Conservation (phyloP, 2,329 filamentous ascomycete genomes). For the Aspergillus flavus region DNA sequence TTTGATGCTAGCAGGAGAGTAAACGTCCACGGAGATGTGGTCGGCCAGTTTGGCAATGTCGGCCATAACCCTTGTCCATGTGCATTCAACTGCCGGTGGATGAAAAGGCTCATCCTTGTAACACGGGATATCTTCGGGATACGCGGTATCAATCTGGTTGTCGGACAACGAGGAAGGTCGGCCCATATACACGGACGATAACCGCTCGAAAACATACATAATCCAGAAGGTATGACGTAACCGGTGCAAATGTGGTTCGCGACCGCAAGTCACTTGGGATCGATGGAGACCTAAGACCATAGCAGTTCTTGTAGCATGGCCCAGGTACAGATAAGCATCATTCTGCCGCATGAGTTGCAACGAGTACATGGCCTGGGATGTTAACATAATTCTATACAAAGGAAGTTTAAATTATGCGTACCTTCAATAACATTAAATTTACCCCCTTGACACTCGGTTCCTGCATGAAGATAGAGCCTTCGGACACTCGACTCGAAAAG, state of each 20-base stretch:
- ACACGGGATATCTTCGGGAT: conserved; percentile 15
- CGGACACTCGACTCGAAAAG: conserved; percentile 12
- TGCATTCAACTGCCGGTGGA: conserved; percentile 8
- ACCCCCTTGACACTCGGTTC: conserved; percentile 13
- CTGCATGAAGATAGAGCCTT: conserved; percentile 16
- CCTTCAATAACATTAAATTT: conserved; percentile 19
- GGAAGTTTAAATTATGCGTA: background rate
- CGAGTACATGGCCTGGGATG: conserved; percentile 17
- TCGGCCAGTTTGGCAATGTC: conserved; percentile 17
- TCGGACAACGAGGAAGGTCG: conserved; percentile 17
- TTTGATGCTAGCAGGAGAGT: conserved; percentile 15
- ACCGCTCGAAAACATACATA: conserved; percentile 15
- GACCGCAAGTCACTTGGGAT: conserved; percentile 17
- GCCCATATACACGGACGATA: conserved; percentile 16
- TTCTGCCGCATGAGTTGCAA: conserved; percentile 22
- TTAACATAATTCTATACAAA: background rate
- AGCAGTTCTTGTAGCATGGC: conserved; percentile 16
- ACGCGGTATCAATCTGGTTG: conserved; percentile 17
- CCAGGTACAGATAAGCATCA: conserved; percentile 19
- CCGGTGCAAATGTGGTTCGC: conserved; percentile 11
- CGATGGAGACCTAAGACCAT: conserved; percentile 19
- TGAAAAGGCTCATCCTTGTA: conserved; percentile 6
- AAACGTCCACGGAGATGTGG: conserved; percentile 15
- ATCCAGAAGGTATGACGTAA: conserved; percentile 19
- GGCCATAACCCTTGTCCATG: conserved; percentile 14